Percentiles rank a stretch among this genome's conserved stretches.
Conservation (phyloP, 2,329 filamentous ascomycete genomes). For the Cordyceps cicadae region DNA sequence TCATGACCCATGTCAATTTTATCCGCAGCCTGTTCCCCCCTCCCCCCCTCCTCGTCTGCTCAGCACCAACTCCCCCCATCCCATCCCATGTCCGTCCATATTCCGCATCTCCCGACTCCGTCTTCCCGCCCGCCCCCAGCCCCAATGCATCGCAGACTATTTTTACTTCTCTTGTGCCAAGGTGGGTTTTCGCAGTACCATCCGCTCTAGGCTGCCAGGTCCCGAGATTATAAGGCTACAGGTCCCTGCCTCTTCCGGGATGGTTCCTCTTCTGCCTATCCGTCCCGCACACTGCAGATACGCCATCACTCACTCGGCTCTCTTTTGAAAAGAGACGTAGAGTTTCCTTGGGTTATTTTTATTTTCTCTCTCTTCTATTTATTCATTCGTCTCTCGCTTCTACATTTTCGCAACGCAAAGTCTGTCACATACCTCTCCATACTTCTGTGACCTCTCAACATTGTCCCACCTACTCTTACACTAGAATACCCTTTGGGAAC, state of each 20-base stretch:
- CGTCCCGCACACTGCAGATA: not conserved
- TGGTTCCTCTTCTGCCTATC: not conserved
- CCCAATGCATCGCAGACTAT: not conserved
- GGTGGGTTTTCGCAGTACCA: not conserved
- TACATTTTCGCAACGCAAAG: not conserved
- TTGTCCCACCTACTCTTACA: not conserved
- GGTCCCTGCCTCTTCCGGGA: not conserved
- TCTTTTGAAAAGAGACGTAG: not conserved
- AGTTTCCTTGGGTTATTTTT: not conserved
- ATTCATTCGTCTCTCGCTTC: not conserved
- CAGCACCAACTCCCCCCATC: constrained; percentile 11
- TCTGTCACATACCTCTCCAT: not conserved
- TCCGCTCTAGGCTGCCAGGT: not conserved
- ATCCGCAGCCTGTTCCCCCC: not conserved
- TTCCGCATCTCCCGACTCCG: not conserved
- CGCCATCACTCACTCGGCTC: constrained; percentile 9
- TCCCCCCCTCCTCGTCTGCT: not conserved
- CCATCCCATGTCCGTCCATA: constrained; percentile 23
- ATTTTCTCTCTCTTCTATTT: too few species aligned
- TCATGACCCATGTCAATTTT: not conserved
- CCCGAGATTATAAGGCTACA: constrained; percentile 5
- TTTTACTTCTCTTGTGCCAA: not conserved
- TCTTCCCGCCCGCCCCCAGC: not conserved
- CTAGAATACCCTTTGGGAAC: not conserved
- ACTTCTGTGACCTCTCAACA: not conserved